Evolutionary conservation across 2,329 filamentous ascomycete genomes (phyloP), one percentile per base, ranked within the genome.

Genomic region (Colletotrichum kahawae): DNA sequence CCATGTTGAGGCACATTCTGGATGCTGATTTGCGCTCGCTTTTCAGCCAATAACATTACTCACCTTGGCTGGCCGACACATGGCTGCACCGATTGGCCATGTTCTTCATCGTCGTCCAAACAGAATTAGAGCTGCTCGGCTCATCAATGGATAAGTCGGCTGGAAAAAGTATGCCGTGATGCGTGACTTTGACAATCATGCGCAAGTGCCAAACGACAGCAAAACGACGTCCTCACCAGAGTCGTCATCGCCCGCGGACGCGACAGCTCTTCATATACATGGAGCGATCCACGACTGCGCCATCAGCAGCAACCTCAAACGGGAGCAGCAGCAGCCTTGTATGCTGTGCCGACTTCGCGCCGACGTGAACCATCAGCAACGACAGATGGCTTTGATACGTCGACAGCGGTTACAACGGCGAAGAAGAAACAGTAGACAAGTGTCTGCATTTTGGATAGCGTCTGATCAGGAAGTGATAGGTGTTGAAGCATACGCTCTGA

Each of bases 401-500:
- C 43, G 43, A 43, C 10, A 67, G 56, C 48, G 69, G 64, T 27
- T 63, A 27, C 18, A 29, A 56, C 48, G 69, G 73, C 29, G 31
- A 43, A 64, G 34, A 34, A 48, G 54, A 75, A 73, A 72, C 73
- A 68, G 31, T 51, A 63, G 63, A 64, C 63, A 72, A 64, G 43
- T 59, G 73, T 63, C 69, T 63, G 29, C 48, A 48, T 75, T 67
- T 75, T 68, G 69, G 34, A 48, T 75, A 31, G 33, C 64, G 57
- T 73, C 73, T 33, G 63, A 75, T 68, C 33, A 67, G 57, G 21
- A 36, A 51, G n/a, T 68, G 63, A 56, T 31, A 36, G 54, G 64
- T 27, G 13, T n/a, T 59, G 43, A 24, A 21, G 27, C 34, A 18
- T 54, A 14, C 38, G 31, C 36, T 36, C 43, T 33, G 38, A 36